Conservation (phyloP, 257 asterid species). For the Solanum chiquidenum region DNA sequence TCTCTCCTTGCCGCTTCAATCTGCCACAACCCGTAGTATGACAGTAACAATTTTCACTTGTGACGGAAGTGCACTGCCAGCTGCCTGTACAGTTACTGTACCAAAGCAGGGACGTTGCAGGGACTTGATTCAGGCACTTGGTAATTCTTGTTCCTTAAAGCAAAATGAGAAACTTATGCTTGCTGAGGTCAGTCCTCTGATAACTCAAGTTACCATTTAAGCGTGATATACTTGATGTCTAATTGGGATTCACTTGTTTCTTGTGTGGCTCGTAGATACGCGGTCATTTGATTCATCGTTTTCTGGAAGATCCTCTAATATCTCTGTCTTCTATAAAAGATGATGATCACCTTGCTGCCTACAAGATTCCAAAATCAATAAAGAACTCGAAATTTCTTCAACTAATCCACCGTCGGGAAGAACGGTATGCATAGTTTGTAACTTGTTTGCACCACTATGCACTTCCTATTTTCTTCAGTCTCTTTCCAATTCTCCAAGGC, state of each 20-base stretch:
- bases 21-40: constrained; percentile 81
- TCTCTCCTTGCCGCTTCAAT: constrained; percentile 88
- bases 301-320: constrained; percentile 83
- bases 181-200: constrained; percentile 64
- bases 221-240: neutral
- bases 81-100: constrained; percentile 73
- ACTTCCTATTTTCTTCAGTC: neutral
- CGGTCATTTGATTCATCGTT: constrained; percentile 82
- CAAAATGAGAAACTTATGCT: constrained; percentile 81
- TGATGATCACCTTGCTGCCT: constrained; percentile 92
- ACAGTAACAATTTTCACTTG: constrained; percentile 90
- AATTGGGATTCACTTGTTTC: neutral
- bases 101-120: constrained; percentile 97
- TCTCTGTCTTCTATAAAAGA: constrained; percentile 74
- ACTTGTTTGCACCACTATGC: neutral
- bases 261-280: constrained; percentile 51
- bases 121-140: constrained; percentile 81
- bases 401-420: constrained; percentile 90
- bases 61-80: constrained; percentile 89
- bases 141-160: constrained; percentile 72
- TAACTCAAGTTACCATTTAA: neutral
- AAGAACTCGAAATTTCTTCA: constrained; percentile 84
- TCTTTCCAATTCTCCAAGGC: neutral
- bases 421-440: constrained; percentile 47
- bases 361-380: constrained; percentile 66